Conservation (phyloP, 1,284 basidiomycete species). For the Ganoderma lucidum region DNA sequence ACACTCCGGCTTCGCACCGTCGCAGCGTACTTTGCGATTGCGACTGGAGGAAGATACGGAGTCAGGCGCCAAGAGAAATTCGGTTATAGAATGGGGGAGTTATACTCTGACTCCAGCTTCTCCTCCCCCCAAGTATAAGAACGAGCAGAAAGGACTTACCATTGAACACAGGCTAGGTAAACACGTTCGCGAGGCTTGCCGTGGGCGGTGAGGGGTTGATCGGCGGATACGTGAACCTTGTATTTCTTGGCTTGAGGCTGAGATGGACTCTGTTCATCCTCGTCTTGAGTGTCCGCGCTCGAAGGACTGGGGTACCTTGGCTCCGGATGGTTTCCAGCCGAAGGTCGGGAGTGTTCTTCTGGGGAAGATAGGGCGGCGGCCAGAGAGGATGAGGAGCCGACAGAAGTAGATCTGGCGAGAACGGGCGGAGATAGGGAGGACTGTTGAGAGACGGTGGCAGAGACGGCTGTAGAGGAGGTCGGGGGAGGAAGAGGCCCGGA, state of each 20-base stretch:
- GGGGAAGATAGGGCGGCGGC: neutral
- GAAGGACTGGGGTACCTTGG: neutral
- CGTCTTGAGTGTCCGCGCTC: neutral
- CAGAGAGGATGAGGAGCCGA: slow-evolving; percentile 1
- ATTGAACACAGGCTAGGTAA: slow-evolving; percentile 25
- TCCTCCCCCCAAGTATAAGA: neutral
- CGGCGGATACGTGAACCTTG: slow-evolving; percentile 1
- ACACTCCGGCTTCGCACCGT: slow-evolving; percentile 77
- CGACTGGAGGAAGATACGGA: slow-evolving; percentile 53
- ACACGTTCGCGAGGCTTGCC: slow-evolving; percentile 31
- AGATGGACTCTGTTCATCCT: neutral
- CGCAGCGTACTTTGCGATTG: slow-evolving; percentile 78
- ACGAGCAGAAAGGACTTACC: slow-evolving; percentile 15
- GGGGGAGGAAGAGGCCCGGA: neutral
- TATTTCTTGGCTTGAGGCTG: neutral
- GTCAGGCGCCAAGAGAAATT: neutral
- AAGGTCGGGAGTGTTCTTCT: neutral
- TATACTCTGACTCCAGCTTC: neutral
- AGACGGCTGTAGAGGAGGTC: neutral
- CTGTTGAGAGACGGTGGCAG: too few relatives aligned
- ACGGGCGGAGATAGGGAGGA: neutral
- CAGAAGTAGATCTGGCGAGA: neutral
- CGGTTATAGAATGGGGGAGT: slow-evolving; percentile 14
- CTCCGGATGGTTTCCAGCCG: neutral
- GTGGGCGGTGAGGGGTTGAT: slow-evolving; percentile 24